A percentile compares a stretch with the other conserved stretches of the same genome.
Conservation (phyloP, 2,329 filamentous ascomycete genomes). For the Cladophialophora psammophila region DNA sequence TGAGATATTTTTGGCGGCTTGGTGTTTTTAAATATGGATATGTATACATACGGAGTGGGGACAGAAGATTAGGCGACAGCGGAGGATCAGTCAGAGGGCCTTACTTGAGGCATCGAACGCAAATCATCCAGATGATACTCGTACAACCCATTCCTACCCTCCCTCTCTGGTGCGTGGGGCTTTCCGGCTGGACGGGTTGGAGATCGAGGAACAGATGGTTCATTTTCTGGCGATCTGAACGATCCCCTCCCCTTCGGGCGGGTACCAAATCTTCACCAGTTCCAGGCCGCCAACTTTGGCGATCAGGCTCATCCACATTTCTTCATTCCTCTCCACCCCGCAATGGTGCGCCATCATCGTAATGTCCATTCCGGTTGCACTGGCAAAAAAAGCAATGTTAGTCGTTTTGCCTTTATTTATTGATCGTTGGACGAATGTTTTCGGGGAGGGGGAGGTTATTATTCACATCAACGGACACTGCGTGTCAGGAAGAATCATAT, state of each 20-base stretch:
- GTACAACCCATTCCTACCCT: too few relatives aligned
- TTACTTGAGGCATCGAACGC: too few relatives aligned
- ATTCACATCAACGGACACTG: conserved; percentile 7
- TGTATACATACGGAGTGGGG: too few relatives aligned
- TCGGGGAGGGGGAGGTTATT: too few relatives aligned
- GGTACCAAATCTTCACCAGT: conserved; percentile 4
- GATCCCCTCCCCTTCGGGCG: conserved; percentile 2
- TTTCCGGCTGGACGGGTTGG: too few relatives aligned
- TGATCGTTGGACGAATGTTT: too few relatives aligned
- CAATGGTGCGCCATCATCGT: conserved; percentile 9
- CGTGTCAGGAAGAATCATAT: background rate
- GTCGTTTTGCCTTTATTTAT: background rate
- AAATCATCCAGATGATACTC: too few relatives aligned
- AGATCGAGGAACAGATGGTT: background rate
- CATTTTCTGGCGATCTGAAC: background rate
- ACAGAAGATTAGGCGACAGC: too few relatives aligned
- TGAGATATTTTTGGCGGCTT: too few relatives aligned
- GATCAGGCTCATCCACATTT: conserved; percentile 2
- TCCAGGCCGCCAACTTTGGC: background rate
- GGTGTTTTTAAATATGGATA: too few relatives aligned
- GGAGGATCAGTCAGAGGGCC: too few relatives aligned
- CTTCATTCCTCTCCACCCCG: conserved; percentile 6
- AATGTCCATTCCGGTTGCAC: conserved; percentile 3
- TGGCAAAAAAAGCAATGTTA: background rate
- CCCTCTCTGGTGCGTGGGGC: too few relatives aligned